A percentile compares a stretch with the other conserved stretches of the same genome.
These are phyloP conservation scores for Apium graveolens DNA, from an alignment of 129 eudicot species.

Conservation along the genomic window DNA sequence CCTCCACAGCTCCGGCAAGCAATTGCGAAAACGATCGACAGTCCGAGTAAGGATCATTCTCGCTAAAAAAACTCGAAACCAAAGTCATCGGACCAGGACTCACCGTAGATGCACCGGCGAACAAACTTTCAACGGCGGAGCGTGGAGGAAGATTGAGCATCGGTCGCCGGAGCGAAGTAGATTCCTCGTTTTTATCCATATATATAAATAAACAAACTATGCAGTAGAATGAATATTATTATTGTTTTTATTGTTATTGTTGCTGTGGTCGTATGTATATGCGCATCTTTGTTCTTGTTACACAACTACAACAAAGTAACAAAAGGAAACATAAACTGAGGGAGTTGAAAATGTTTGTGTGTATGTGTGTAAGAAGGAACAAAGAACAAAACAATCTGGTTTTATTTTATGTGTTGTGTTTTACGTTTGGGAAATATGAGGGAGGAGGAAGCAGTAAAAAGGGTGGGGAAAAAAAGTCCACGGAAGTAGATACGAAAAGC, in stretches of 20 bases:
- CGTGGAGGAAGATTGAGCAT: conserved; percentile 59
- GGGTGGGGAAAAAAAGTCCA: not conserved
- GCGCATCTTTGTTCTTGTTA: conserved; percentile 3
- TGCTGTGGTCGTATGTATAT: not conserved
- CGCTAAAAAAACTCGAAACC: conserved; percentile 68
- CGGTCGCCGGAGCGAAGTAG: conserved; percentile 35
- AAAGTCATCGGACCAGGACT: conserved; percentile 90
- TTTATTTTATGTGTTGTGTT: not conserved
- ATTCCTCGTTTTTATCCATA: conserved; percentile 36
- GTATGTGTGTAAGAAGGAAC: not conserved
- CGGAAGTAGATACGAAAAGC: conserved; percentile 6
- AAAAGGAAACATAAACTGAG: not conserved
- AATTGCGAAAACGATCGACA: conserved; percentile 87
- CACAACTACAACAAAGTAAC: not conserved
- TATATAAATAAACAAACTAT: not conserved
- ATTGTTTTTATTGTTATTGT: not conserved
- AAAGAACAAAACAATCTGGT: not conserved
- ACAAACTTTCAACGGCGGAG: conserved; percentile 36
- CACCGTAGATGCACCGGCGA: conserved; percentile 35
- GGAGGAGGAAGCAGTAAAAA: not conserved
- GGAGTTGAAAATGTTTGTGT: not conserved
- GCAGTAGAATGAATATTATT: not conserved
- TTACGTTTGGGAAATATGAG: not conserved
- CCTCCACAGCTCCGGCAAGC: conserved; percentile 53
- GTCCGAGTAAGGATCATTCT: conserved; percentile 64